Evolutionary conservation across 371 early-diverging fungal species (phyloP), one percentile per base, ranked within the genome.

Genomic region (Phascolomyces articulosus): DNA sequence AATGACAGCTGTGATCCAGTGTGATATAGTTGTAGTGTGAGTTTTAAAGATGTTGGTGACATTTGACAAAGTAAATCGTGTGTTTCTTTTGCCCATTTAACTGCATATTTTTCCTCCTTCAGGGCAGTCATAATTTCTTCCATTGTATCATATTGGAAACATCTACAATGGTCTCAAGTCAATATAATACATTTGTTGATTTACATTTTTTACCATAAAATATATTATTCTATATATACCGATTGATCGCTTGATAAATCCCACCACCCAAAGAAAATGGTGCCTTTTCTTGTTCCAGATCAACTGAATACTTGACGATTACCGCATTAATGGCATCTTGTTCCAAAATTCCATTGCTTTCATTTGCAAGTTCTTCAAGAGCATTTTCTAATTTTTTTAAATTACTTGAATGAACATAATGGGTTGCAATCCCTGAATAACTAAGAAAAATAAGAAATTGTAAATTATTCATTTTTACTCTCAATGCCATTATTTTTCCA

Each of bases 31-130:
- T 86, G 85, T 34, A 96, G 80, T 1, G 95, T 93, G 21, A 96
- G 88, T 79, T 95, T 95, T 73, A 96, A 82, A 41, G 93, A 92
- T 3, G 93, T 92, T 4, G 97, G 97, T 9, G 96, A 96, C 82
- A 90, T 83, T 21, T 58, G 64, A 40, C 74, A 71, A 40, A 98
- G 71, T 18, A 76, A 75, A 9, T 76, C 78, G 26, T 94, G 64
- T 4, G 96, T 94, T 55, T 84, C 78, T 24, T 80, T 58, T 2
- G 91, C 90, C 90, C 92, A 97, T 20, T 73, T 81, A 3, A 68
- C 61, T 24, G 78, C 76, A 38, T 83, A 79, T 60, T 85, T 80
- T 88, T 80, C 64, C 87, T 47, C 40, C 18, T 57, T n/a, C 16
- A 59, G n/a, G 13, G 60, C 60, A 21, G 11, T 47, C 16, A 41